These are phyloP conservation scores for Chlamydomonas incerta DNA, from an alignment of 139 green algal genomes.

Conservation along the genomic window DNA sequence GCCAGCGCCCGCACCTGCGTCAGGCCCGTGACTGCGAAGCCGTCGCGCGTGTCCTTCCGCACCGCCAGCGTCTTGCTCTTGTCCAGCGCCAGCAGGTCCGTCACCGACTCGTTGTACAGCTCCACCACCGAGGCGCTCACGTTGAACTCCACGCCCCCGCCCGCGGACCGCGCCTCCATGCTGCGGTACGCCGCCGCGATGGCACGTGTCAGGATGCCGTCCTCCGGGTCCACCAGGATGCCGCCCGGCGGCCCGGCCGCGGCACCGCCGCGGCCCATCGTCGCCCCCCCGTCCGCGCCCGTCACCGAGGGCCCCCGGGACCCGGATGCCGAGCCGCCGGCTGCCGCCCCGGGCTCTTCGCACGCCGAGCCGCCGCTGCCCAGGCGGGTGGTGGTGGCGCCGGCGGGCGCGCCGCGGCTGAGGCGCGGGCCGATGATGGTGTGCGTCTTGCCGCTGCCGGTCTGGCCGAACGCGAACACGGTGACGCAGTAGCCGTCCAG, in stretches of 20 bases:
- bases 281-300: too few relatives aligned
- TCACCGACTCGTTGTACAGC: constrained; percentile 83
- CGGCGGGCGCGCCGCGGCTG: constrained; percentile 17
- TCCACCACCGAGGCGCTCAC: constrained; percentile 55
- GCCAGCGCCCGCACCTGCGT: constrained; percentile 29
- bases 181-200: constrained; percentile 39
- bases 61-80: constrained; percentile 59
- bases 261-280: not conserved
- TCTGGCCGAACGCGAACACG: constrained; percentile 79
- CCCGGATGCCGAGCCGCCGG: too few relatives aligned
- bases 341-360: too few relatives aligned
- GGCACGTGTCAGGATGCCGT: constrained; percentile 71
- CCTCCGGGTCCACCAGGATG: constrained; percentile 44
- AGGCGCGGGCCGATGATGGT: constrained; percentile 80
- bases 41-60: constrained; percentile 63
- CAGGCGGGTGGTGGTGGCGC: not conserved
- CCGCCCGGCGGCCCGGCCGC: not conserved
- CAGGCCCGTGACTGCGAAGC: constrained; percentile 79
- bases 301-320: not conserved
- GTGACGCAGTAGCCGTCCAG: constrained; percentile 79
- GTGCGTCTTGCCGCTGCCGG: constrained; percentile 83
- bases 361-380: not conserved
- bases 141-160: constrained; percentile 1
- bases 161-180: constrained; percentile 32
- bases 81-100: constrained; percentile 68